A percentile compares a stretch with the other conserved stretches of the same genome.
phyloP scores from a whole-genome alignment of 192 early-diverging fungal genomes.

The Umbelopsis vinacea region DNA sequence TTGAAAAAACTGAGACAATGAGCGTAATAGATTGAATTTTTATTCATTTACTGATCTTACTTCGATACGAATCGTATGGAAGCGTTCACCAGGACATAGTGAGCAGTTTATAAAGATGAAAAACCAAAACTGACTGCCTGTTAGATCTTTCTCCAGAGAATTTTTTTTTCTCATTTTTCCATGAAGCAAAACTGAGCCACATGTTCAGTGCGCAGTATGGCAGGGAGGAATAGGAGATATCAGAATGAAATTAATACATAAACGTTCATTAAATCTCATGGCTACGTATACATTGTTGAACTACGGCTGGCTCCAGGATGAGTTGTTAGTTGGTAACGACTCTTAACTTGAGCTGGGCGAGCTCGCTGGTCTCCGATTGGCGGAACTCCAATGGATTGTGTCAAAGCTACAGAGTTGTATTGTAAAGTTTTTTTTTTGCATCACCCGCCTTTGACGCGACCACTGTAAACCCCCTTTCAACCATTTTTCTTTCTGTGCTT shows the following conservation, averaged over 20 bases:
- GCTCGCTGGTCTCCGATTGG: not conserved
- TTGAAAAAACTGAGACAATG: too few relatives aligned
- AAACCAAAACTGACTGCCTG: too few relatives aligned
- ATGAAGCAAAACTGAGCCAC: not conserved
- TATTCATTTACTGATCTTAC: too few relatives aligned
- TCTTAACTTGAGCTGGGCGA: not conserved
- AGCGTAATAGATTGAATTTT: too few relatives aligned
- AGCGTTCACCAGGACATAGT: too few relatives aligned
- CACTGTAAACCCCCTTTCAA: not conserved
- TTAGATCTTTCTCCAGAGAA: too few relatives aligned
- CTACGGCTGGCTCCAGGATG: too few relatives aligned
- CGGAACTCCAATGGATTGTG: conserved; percentile 1
- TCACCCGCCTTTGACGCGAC: conserved; percentile 3
- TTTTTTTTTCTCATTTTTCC: not conserved
- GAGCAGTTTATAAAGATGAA: too few relatives aligned
- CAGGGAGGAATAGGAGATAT: not conserved
- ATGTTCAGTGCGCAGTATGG: not conserved
- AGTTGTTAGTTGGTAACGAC: too few relatives aligned
- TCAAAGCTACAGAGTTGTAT: not conserved
- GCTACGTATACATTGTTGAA: too few relatives aligned
- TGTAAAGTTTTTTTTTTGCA: conserved; percentile 6
- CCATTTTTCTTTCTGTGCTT: not conserved
- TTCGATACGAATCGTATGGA: too few relatives aligned
- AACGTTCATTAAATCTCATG: too few relatives aligned
- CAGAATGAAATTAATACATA: not conserved